Conservation (phyloP, 2,329 filamentous ascomycete genomes). For the Bipolaris cookei region DNA sequence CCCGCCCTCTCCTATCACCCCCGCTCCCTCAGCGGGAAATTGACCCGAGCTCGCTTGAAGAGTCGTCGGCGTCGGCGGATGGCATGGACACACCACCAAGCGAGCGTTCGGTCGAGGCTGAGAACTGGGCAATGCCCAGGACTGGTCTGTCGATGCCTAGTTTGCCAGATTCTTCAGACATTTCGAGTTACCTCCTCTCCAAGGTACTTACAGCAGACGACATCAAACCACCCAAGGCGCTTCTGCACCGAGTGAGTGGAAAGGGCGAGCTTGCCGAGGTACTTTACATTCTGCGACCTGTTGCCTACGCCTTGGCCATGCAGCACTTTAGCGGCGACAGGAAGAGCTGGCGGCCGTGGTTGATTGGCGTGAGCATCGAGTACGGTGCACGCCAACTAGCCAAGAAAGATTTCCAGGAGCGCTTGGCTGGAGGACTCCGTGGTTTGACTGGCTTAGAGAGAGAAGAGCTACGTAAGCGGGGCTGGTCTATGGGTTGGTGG, state of each 20-base stretch:
- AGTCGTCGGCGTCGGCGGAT: slow-evolving; percentile 53
- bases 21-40: slow-evolving; percentile 85
- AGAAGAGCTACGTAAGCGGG: slow-evolving; percentile 86
- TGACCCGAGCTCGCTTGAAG: slow-evolving; percentile 67
- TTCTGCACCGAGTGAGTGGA: slow-evolving; percentile 77
- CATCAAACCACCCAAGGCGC: slow-evolving; percentile 86
- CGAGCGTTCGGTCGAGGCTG: slow-evolving; percentile 50
- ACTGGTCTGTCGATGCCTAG: slow-evolving; percentile 86
- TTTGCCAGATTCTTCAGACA: slow-evolving; percentile 79
- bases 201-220: slow-evolving; percentile 95
- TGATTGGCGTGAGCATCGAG: slow-evolving; percentile 83
- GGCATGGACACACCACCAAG: slow-evolving; percentile 57
- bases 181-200: slow-evolving; percentile 83
- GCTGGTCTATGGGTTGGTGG: slow-evolving; percentile 96
- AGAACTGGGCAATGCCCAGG: slow-evolving; percentile 87
- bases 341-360: slow-evolving; percentile 89
- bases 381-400: slow-evolving; percentile 86
- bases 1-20: slow-evolving; percentile 80
- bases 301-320: slow-evolving; percentile 85
- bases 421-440: slow-evolving; percentile 72
- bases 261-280: slow-evolving; percentile 85
- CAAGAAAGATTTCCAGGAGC: slow-evolving; percentile 68
- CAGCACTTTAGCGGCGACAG: slow-evolving; percentile 73
- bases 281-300: slow-evolving; percentile 87
- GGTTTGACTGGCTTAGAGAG: slow-evolving; percentile 83